Percentiles rank a stretch among this genome's conserved stretches.
phyloP scores from a whole-genome alignment of 768 basidiomycete species.

The Megacollybia marginata region DNA sequence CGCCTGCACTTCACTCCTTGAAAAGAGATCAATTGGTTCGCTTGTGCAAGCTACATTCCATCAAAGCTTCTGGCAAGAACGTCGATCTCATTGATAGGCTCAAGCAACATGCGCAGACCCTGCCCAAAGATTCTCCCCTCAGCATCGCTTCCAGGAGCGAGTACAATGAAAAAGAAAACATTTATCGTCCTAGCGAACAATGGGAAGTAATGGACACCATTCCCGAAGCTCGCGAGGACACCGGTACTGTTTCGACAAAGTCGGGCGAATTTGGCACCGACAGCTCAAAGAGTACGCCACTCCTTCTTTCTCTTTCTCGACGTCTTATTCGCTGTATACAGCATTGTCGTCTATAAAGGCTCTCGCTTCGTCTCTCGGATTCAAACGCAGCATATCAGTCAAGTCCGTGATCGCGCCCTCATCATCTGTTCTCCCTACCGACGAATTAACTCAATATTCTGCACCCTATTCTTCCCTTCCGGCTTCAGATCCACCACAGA shows the following conservation, averaged over 20 bases:
- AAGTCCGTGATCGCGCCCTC: constrained; percentile 15
- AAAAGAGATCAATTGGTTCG: constrained; percentile 82
- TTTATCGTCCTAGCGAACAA: constrained; percentile 59
- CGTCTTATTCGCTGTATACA: constrained; percentile 25
- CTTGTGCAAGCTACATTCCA: constrained; percentile 74
- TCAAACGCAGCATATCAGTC: constrained; percentile 44
- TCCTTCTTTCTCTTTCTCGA: constrained; percentile 14
- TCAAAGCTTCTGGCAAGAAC: constrained; percentile 80
- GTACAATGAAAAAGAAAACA: constrained; percentile 18
- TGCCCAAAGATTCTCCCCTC: constrained; percentile 49
- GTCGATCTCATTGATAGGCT: constrained; percentile 63
- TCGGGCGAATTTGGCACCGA: constrained; percentile 69
- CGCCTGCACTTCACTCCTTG: constrained; percentile 74
- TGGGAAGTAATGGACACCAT: constrained; percentile 87
- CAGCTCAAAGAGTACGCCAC: constrained; percentile 43
- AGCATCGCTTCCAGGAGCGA: constrained; percentile 51
- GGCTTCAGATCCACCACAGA: constrained; percentile 28
- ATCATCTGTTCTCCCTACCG: constrained; percentile 4
- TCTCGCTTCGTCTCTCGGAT: constrained; percentile 67
- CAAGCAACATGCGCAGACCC: constrained; percentile 56
- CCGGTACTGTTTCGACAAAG: constrained; percentile 42
- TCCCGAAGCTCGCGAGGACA: constrained; percentile 54
- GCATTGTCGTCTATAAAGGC: constrained; percentile 67
- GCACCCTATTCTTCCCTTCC: constrained; percentile 38
- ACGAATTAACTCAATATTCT: constrained; percentile 33